Evolutionary conservation across 345 rosid species (phyloP), one percentile per base, ranked within the genome.

Genomic region (Arabis alpina): DNA sequence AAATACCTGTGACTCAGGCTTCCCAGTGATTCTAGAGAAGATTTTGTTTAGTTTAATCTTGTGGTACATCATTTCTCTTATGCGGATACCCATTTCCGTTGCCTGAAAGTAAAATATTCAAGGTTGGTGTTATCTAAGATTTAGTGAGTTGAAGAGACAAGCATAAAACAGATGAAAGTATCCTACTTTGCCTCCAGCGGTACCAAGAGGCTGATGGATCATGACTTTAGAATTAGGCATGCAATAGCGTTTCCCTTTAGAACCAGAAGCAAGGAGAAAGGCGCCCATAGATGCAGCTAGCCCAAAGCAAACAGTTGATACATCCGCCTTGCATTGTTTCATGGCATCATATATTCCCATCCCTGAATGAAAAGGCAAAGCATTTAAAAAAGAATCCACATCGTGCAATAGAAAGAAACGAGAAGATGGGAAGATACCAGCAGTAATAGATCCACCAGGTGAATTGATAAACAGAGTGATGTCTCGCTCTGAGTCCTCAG

Each of bases 301-400:
- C 0, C 98, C 98, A 25, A 91, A 62, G 74, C 98, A 93, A 80
- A 93, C 83, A 55, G 98, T 93, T 2, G 98, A 93, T 68, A 93
- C 87, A 75, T 93, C 98, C 27, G 98, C 98, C 71, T 91, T 91
- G 78, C 96, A 88, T 76, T 88, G 76, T 68, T 93, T 93, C 94
- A 93, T 93, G 36, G 94, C 92, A 84, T 91, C 98, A 80, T 93
- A 93, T 41, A 93, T 91, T 72, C 94, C 97, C 96, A 93, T 77
- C 58, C 91, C 98, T 93, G 24, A 2, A 2, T 4, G 43, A 2
- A 12, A 10, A n/a, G 5, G 14, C 19, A 50, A 27, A 54, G 0
- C 32, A 54, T n/a, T 39, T 28, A 1, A 27, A 11, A 42, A 71
- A 37, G 44, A 6, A 34, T 54, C 41, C 58, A 8, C 32, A 45